These are phyloP conservation scores for Adansonia gregorii DNA, from an alignment of 441 rosid genomes.

Conservation along the genomic window DNA sequence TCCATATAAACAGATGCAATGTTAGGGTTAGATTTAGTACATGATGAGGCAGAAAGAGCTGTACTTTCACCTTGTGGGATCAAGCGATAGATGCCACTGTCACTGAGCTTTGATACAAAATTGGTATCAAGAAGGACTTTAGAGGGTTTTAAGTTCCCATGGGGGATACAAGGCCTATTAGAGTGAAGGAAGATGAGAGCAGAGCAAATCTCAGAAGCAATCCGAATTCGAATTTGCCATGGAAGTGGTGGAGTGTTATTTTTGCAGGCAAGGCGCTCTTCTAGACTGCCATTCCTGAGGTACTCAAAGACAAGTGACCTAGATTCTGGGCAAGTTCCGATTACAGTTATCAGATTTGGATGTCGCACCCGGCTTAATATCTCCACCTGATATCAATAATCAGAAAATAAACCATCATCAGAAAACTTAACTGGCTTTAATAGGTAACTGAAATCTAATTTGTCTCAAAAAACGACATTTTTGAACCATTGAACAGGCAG, in stretches of 20 bases:
- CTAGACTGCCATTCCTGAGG: conserved; percentile 70
- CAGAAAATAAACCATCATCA: conserved; percentile 20
- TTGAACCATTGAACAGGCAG: background rate
- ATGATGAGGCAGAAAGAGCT: conserved; percentile 1
- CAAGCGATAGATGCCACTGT: conserved; percentile 64
- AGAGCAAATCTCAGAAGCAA: conserved; percentile 81
- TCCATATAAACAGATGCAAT: conserved; percentile 43
- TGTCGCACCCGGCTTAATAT: conserved; percentile 79
- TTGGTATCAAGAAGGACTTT: conserved; percentile 80
- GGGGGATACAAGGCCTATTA: conserved; percentile 68
- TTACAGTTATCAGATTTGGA: conserved; percentile 73
- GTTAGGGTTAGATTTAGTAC: conserved; percentile 28
- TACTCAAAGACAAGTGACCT: conserved; percentile 79
- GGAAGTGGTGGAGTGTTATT: conserved; percentile 57
- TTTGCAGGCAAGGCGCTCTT: conserved; percentile 62
- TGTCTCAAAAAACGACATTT: background rate
- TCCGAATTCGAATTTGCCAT: conserved; percentile 65
- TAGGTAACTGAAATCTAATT: background rate
- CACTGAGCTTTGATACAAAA: conserved; percentile 63
- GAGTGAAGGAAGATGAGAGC: conserved; percentile 91
- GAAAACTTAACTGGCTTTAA: background rate
- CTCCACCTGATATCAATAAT: conserved; percentile 66
- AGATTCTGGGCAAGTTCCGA: conserved; percentile 83
- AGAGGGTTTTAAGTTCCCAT: conserved; percentile 81
- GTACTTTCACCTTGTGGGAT: conserved; percentile 39